Conservation (phyloP, 2,329 filamentous ascomycete species). For the Penicillium sp. region DNA sequence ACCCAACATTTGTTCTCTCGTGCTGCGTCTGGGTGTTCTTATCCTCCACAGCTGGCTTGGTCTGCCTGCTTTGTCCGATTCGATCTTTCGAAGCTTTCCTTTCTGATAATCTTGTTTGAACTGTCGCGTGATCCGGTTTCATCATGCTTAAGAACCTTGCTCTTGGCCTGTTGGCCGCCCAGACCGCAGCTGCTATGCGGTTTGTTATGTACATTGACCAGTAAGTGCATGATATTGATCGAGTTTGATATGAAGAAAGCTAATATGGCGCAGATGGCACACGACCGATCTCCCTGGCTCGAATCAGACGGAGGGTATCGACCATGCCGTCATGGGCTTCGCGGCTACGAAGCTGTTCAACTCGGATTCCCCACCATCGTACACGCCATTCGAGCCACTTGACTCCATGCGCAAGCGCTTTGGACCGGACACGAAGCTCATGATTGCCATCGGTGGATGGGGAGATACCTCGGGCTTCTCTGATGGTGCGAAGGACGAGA, state of each 20-base stretch:
- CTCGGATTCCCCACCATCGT: conserved; percentile 47
- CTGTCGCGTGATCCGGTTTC: background rate
- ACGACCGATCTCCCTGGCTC: conserved; percentile 38
- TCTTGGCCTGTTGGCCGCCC: conserved; percentile 36
- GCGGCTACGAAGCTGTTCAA: conserved; percentile 58
- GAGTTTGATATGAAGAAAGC: conserved; percentile 1
- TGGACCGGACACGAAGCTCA: conserved; percentile 61
- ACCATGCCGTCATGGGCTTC: conserved; percentile 61
- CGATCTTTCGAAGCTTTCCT: background rate
- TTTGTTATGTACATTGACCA: conserved; percentile 55
- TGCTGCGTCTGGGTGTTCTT: background rate
- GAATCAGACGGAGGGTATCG: conserved; percentile 50
- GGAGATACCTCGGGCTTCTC: conserved; percentile 69
- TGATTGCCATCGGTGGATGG: conserved; percentile 77
- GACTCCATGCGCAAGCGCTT: conserved; percentile 58
- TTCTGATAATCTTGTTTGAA: background rate
- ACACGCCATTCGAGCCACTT: conserved; percentile 60
- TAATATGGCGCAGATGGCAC: conserved; percentile 45
- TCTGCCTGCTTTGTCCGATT: conserved; percentile 1
- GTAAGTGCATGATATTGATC: conserved; percentile 38
- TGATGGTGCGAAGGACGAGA: conserved; percentile 56
- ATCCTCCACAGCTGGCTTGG: background rate
- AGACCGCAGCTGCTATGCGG: conserved; percentile 33
- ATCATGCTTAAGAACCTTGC: conserved; percentile 33
- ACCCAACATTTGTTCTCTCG: background rate